Evolutionary conservation across 73 alveolate genomes (phyloP), one percentile per base, ranked within the genome.

Genomic region (Paramecium pentaurelia): DNA sequence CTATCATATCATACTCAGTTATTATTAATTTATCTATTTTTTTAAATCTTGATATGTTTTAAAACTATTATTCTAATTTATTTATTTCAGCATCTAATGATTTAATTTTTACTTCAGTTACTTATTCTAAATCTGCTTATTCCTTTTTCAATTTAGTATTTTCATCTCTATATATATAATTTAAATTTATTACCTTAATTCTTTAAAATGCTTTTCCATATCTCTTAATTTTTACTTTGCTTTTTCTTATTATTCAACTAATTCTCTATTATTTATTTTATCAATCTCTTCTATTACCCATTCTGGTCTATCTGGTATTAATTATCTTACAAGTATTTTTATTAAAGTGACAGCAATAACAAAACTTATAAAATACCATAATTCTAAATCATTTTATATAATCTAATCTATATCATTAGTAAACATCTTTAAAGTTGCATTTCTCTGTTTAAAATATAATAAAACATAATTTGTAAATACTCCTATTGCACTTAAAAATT

Each of bases 241-340:
- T 18, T 80, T 49, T 45, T 40, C 75, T 12, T 80, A 27, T 11
- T 47, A 2, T 22, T 42, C 71, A 20, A 32, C 34, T 8, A 32
- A 34, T 45, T 40, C 71, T 16, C 58, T 80, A 27, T 45, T 36
- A 49, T 80, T 80, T 18, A 80, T 80, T 49, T 80, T 80, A 45
- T 80, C 91, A 80, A 80, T 80, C 34, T 80, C 91, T 47, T 42
- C 49, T 4, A n/a, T 80, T 18, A 80, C 91, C 91, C 91, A 80
- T 16, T 45, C 37, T 45, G 91, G 91, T 25, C 75, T 42, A 80
- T 80, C 91, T 14, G 91, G 91, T 42, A 80, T 80, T 11, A 80
- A 25, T 25, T 49, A 58, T 28, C 75, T 45, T 0, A 80, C 58
- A 6, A 42, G 20, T 6, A 38, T 38, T 75, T 75, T 75, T n/a